Conservation (phyloP, 768 basidiomycete genomes). For the Gyrodon lividus region DNA sequence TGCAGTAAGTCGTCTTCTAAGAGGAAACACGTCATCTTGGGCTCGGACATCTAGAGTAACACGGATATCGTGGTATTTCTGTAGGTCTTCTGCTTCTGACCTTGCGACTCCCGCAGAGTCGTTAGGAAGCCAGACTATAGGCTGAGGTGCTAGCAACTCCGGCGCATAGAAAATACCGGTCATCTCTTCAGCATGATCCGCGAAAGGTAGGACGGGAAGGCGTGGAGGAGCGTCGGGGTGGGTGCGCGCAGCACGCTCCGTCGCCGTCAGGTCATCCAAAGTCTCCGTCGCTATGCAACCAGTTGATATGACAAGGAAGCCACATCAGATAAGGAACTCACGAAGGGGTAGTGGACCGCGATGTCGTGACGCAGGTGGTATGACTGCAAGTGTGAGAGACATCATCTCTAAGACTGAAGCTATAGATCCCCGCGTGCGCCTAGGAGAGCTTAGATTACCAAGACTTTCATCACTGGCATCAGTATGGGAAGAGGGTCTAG, state of each 20-base stretch:
- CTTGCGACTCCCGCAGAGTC: conserved; percentile 71
- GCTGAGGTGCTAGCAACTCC: conserved; percentile 73
- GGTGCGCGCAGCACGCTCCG: conserved; percentile 74
- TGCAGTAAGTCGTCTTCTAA: conserved; percentile 11
- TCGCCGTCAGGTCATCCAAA: conserved; percentile 77
- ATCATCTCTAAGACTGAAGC: conserved; percentile 85
- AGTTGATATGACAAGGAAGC: conserved; percentile 1
- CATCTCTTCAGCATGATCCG: conserved; percentile 77
- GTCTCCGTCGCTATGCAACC: conserved; percentile 60
- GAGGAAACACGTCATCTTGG: conserved; percentile 48
- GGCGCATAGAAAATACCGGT: conserved; percentile 78
- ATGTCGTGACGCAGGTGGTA: conserved; percentile 55
- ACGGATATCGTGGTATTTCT: conserved; percentile 67
- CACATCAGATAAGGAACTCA: conserved; percentile 33
- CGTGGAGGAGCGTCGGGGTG: conserved; percentile 76
- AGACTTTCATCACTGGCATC: conserved; percentile 50
- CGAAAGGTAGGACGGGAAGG: conserved; percentile 65
- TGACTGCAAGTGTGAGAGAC: conserved; percentile 72
- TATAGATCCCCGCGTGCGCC: conserved; percentile 66
- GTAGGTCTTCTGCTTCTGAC: conserved; percentile 73
- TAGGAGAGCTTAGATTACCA: conserved; percentile 42
- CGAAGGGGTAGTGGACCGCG: conserved; percentile 67
- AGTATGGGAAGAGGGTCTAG: conserved; percentile 36
- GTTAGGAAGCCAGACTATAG: conserved; percentile 84
- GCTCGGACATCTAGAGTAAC: conserved; percentile 69